These are phyloP conservation scores for Sesbania bispinosa DNA, from an alignment of 306 rosid species.

Conservation along the genomic window DNA sequence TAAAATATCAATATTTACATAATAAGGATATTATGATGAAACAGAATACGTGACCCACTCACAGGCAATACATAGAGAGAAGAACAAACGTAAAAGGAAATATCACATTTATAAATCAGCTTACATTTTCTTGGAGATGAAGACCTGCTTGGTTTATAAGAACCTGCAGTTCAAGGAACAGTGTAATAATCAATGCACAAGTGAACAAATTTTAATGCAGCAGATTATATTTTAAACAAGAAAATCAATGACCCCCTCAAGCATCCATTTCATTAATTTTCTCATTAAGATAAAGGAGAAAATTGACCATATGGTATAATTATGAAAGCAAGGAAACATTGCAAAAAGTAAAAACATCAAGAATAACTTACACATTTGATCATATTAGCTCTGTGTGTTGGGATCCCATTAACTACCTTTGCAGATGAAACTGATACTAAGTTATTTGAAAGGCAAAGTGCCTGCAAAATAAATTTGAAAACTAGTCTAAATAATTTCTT, in stretches of 20 bases:
- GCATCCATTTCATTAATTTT: constrained; percentile 15
- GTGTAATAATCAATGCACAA: constrained; percentile 21
- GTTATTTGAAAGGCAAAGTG: constrained; percentile 59
- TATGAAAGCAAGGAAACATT: not conserved
- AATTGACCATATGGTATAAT: not conserved
- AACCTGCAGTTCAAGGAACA: constrained; percentile 52
- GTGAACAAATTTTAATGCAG: constrained; percentile 5
- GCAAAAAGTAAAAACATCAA: not conserved
- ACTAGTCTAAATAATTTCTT: constrained; percentile 1
- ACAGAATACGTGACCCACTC: constrained; percentile 8
- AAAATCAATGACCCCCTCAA: constrained; percentile 4
- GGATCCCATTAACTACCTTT: constrained; percentile 63
- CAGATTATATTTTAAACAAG: constrained; percentile 8
- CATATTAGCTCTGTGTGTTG: constrained; percentile 64
- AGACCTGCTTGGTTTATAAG: constrained; percentile 87
- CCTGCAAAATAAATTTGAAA: constrained; percentile 41
- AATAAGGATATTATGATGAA: not conserved
- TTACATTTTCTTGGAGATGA: constrained; percentile 72
- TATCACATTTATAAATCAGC: constrained; percentile 20
- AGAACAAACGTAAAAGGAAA: constrained; percentile 19
- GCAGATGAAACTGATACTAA: constrained; percentile 11
- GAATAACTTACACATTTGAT: constrained; percentile 66
- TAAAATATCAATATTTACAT: constrained; percentile 7
- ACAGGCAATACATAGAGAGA: constrained; percentile 5
- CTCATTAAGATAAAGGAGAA: not conserved